These are phyloP conservation scores for Alternaria sp. DNA, from an alignment of 2,329 filamentous ascomycete species.

Conservation along the genomic window DNA sequence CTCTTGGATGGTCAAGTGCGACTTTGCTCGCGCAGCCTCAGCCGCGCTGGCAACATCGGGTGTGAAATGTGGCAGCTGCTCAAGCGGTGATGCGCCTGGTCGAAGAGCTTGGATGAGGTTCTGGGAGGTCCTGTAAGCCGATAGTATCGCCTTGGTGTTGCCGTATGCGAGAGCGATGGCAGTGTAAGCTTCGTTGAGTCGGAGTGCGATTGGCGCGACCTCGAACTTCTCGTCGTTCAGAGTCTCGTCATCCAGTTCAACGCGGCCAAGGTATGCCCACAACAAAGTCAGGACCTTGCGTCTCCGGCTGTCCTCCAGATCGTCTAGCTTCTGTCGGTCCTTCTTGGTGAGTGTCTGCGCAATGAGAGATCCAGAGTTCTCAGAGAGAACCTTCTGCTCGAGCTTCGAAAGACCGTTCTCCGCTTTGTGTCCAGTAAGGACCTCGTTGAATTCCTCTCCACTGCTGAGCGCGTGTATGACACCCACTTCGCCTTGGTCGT, in stretches of 20 bases:
- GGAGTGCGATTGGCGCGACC: slow-evolving; percentile 83
- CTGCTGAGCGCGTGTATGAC: slow-evolving; percentile 82
- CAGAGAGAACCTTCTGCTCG: slow-evolving; percentile 77
- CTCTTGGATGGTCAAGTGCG: slow-evolving; percentile 78
- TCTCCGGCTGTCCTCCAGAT: slow-evolving; percentile 78
- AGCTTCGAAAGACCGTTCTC: slow-evolving; percentile 83
- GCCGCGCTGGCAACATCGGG: slow-evolving; percentile 67
- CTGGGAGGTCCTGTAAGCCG: slow-evolving; percentile 83
- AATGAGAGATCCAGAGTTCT: slow-evolving; percentile 60
- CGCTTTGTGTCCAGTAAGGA: slow-evolving; percentile 77
- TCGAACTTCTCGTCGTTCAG: slow-evolving; percentile 88
- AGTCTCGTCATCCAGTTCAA: slow-evolving; percentile 79
- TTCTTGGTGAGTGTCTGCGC: slow-evolving; percentile 70
- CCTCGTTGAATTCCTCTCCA: slow-evolving; percentile 82
- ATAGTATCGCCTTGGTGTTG: slow-evolving; percentile 79
- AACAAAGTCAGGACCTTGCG: slow-evolving; percentile 88
- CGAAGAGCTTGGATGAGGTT: slow-evolving; percentile 87
- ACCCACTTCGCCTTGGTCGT: slow-evolving; percentile 79
- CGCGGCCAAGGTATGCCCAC: slow-evolving; percentile 92
- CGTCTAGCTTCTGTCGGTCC: slow-evolving; percentile 77
- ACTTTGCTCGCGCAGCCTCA: slow-evolving; percentile 69
- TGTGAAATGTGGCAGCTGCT: slow-evolving; percentile 90
- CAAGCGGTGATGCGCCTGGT: slow-evolving; percentile 82
- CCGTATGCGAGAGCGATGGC: slow-evolving; percentile 88
- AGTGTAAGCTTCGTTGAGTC: slow-evolving; percentile 84